Evolutionary conservation across 2,329 filamentous ascomycete species (phyloP), one percentile per base, ranked within the genome.

Genomic region (Sphaceloma murrayae): DNA sequence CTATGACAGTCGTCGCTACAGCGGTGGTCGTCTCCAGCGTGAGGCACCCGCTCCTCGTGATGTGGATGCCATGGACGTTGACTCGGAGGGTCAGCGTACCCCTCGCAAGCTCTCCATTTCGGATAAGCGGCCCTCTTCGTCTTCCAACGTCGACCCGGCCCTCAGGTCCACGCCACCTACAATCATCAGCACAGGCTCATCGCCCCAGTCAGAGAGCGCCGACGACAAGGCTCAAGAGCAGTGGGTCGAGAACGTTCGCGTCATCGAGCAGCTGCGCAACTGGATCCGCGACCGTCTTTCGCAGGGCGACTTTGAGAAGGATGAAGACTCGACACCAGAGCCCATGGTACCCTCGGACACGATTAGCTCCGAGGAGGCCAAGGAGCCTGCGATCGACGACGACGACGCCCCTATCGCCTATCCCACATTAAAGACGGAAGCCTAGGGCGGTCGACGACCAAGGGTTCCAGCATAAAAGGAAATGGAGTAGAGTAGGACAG

Each of bases 191-290:
- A 26, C 34, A 4, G 29, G 17, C 4, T 34, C 42, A 4, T 45
- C 51, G 13, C 36, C 48, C 7, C 14, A 21, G 6, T 58, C 56
- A 11, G 54, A 58, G 46, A 52, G 49, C 38, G 48, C 54, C 34
- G 67, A 70, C 29, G 69, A 72, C 49, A 62, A 63, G 52, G 58
- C 56, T 17, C 71, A 75, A 49, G 68, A 73, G 51, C 61, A 61
- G 4, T 80, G 76, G 77, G 71, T 80, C 7, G 73, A 78, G 57
- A 78, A 78, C 59, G 74, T 78, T 45, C 73, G 77, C n/a, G 67
- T 76, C 7, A 73, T 80, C 21, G 76, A 80, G 60, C 67, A 69
- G 40, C 66, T 80, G 26, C 68, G 76, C 32, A 68, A 69, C 14
- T 74, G 73, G 58, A 68, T 80, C 52, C 69, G 71, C 45, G 67